Percentiles rank a stretch among this genome's conserved stretches.
phyloP scores from a whole-genome alignment of 805 yeast genomes.

The Saturnispora diversa region DNA sequence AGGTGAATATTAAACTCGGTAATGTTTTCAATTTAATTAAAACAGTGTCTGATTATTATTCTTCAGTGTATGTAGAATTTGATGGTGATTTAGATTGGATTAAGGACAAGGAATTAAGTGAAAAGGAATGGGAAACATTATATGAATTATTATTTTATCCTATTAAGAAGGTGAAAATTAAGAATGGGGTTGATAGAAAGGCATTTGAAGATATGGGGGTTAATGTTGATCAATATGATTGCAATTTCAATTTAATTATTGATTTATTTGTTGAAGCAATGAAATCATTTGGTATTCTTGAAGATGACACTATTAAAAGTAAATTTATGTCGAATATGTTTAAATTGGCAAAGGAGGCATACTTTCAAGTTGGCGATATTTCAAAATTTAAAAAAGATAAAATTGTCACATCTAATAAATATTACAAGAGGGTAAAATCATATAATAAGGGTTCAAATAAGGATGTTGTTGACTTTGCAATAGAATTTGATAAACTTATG shows the following conservation, averaged over 20 bases:
- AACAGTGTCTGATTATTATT: constrained; percentile 37
- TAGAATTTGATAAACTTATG: constrained; percentile 17
- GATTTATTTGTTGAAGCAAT: constrained; percentile 16
- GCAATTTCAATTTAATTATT: constrained; percentile 25
- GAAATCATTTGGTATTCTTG: constrained; percentile 19
- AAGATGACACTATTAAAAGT: constrained; percentile 19
- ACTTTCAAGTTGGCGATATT: constrained; percentile 14
- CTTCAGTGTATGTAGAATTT: constrained; percentile 30
- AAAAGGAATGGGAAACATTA: constrained; percentile 35
- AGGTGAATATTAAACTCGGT: constrained; percentile 41
- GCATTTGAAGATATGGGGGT: constrained; percentile 17
- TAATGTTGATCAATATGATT: constrained; percentile 12
- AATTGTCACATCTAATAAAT: constrained; percentile 3
- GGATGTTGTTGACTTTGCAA: constrained; percentile 14
- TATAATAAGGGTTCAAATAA: constrained; percentile 1
- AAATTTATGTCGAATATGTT: constrained; percentile 20
- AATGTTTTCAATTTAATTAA: constrained; percentile 34
- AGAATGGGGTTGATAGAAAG: constrained; percentile 15
- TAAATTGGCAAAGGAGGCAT: constrained; percentile 20
- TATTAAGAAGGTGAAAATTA: constrained; percentile 18
- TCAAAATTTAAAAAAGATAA: constrained; percentile 4
- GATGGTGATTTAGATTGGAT: constrained; percentile 27
- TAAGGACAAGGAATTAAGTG: constrained; percentile 33
- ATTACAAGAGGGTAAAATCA: constrained; percentile 12
- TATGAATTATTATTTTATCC: constrained; percentile 28